phyloP scores from a whole-genome alignment of 1,284 basidiomycete genomes.

The Clitocybe nebularis region DNA sequence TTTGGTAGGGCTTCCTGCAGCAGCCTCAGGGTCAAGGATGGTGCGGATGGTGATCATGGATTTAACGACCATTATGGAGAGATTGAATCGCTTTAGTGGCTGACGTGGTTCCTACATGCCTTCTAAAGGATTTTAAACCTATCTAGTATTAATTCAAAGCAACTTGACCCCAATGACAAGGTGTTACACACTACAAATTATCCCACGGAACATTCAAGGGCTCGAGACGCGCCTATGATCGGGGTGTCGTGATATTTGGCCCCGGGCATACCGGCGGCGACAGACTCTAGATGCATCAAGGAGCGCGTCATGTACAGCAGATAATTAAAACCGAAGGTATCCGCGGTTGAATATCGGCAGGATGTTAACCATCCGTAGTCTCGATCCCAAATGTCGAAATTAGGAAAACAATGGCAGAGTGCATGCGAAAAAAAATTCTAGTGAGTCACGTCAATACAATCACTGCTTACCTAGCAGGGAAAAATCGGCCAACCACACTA shows the following conservation, averaged over 20 bases:
- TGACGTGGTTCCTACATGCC: background rate
- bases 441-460: too few relatives aligned
- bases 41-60: background rate
- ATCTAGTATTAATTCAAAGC: too few relatives aligned
- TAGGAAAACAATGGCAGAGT: background rate
- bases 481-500: too few relatives aligned
- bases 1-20: background rate
- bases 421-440: background rate
- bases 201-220: too few relatives aligned
- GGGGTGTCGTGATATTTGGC: too few relatives aligned
- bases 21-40: slow-evolving; percentile 7
- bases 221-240: too few relatives aligned
- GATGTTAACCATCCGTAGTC: background rate
- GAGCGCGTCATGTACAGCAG: too few relatives aligned
- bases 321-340: background rate
- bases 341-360: background rate
- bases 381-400: background rate
- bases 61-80: slow-evolving; percentile 5
- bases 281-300: background rate
- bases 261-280: background rate
- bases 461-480: too few relatives aligned
- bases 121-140: too few relatives aligned
- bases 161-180: too few relatives aligned
- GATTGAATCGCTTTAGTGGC: slow-evolving; percentile 4
- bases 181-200: too few relatives aligned